These are phyloP conservation scores for Aspergillus proliferans DNA, from an alignment of 2,329 filamentous ascomycete genomes.

Conservation along the genomic window DNA sequence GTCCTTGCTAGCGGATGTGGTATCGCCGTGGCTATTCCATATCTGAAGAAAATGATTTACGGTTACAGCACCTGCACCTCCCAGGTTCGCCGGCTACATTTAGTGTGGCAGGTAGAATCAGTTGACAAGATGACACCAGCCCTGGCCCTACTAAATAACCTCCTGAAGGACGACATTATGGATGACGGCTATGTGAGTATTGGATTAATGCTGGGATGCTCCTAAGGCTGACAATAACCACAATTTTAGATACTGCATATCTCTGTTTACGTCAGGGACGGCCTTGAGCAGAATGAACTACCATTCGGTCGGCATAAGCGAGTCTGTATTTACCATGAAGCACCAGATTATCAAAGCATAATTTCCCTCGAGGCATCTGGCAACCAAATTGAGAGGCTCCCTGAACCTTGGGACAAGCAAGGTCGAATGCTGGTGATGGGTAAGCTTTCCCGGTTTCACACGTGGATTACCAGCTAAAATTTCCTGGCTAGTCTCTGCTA, in stretches of 20 bases:
- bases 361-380: conserved; percentile 16
- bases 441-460: too few species aligned
- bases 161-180: conserved; percentile 18
- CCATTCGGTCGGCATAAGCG: conserved; percentile 15
- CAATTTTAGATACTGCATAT: conserved; percentile 18
- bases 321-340: conserved; percentile 15
- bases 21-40: conserved; percentile 25
- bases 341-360: conserved; percentile 15
- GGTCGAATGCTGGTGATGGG: conserved; percentile 12
- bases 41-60: conserved; percentile 33
- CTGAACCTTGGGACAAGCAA: conserved; percentile 14
- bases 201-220: neutral
- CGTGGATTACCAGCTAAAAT: too few species aligned
- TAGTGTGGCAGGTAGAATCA: conserved; percentile 27
- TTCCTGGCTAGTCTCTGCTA: too few species aligned
- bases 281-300: conserved; percentile 11
- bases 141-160: conserved; percentile 14
- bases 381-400: conserved; percentile 15
- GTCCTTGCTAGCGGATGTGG: conserved; percentile 25
- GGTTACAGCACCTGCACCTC: conserved; percentile 25
- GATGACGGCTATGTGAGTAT: conserved; percentile 21
- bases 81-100: conserved; percentile 23
- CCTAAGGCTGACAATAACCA: conserved; percentile 8
- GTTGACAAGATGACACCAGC: conserved; percentile 12
- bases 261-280: conserved; percentile 18